Base-by-base conservation (phyloP, 2,329 filamentous ascomycete species). In the Ceratocystis harringtonii region DNA sequence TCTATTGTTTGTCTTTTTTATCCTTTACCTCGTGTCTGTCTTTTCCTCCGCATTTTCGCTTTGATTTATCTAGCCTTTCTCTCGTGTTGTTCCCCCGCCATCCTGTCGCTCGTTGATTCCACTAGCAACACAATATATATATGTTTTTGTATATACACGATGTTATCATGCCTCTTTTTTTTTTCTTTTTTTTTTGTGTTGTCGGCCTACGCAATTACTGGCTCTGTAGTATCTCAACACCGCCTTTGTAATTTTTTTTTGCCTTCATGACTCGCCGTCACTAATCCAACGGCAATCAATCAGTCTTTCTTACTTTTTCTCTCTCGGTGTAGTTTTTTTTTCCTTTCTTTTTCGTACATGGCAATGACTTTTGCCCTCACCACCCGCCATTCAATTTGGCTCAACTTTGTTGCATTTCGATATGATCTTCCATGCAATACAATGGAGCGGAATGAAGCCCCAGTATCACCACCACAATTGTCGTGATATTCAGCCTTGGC, bases 41-140 rank as follows among this genome's bases (percentile, higher is more conserved):
- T 61, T 61, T 58, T 43, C 25, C 22, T 61, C 52, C 17, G 28
- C 52, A 25, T 58, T 58, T 58, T 25, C 55, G n/a, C 36, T 4
- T 41, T 55, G 12, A 55, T 44, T 62, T 62, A 43, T 19, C 43
- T 32, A 62, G 61, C 62, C 48, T n/a, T 57, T 57, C 19, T 32
- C 41, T 64, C 57, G 5, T 12, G 44, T 50, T 55, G 44, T 41
- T 41, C 19, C 61, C 25, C 25, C 43, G 19, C 43, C 32, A 63
- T 30, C 30, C 19, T 17, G 32, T 43, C 28, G 15, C n/a, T 58
- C 28, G n/a, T 62, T 62, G 7, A 32, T 52, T 52, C 19, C 19
- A 28, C 15, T 45, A 28, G 48, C 25, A 28, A 15, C 25, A 52
- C 43, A 28, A 43, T 62, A 44, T 62, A 28, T 17, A 52, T 28